These are phyloP conservation scores for Mycosphaerella arachidis DNA, from an alignment of 2,329 filamentous ascomycete genomes.

Conservation along the genomic window DNA sequence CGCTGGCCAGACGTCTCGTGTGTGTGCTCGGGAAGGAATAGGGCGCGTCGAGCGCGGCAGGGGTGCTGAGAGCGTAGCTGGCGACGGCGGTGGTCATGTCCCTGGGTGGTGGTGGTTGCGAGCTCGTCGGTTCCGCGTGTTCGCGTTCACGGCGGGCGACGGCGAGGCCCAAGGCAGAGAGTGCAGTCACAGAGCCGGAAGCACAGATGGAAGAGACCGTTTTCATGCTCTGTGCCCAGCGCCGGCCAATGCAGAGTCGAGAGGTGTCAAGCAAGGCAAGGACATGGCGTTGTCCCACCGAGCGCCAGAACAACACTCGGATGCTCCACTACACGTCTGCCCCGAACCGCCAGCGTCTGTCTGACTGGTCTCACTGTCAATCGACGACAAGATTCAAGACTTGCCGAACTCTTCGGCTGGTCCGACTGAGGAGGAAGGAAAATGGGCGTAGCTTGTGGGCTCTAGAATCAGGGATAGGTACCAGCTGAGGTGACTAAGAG, in stretches of 20 bases:
- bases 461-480: background rate
- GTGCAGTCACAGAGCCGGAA: conserved; percentile 56
- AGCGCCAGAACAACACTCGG: background rate
- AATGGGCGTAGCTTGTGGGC: background rate
- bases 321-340: background rate
- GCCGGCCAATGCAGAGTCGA: conserved; percentile 3
- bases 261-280: background rate
- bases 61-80: conserved; percentile 16
- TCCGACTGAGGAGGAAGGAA: background rate
- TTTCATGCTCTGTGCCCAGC: conserved; percentile 16
- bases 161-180: conserved; percentile 52
- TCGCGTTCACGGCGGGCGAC: conserved; percentile 22
- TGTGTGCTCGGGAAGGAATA: conserved; percentile 5
- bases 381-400: background rate
- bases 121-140: conserved; percentile 4
- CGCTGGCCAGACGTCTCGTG: conserved; percentile 13
- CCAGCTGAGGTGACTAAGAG: background rate
- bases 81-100: conserved; percentile 23
- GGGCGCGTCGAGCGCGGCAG: conserved; percentile 6
- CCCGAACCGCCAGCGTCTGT: background rate
- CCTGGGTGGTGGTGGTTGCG: conserved; percentile 9
- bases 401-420: background rate
- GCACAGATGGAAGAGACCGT: conserved; percentile 49
- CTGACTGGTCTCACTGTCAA: background rate
- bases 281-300: conserved; percentile 2